Conservation (phyloP, 768 basidiomycete species). For the Mycena rebaudengoi region DNA sequence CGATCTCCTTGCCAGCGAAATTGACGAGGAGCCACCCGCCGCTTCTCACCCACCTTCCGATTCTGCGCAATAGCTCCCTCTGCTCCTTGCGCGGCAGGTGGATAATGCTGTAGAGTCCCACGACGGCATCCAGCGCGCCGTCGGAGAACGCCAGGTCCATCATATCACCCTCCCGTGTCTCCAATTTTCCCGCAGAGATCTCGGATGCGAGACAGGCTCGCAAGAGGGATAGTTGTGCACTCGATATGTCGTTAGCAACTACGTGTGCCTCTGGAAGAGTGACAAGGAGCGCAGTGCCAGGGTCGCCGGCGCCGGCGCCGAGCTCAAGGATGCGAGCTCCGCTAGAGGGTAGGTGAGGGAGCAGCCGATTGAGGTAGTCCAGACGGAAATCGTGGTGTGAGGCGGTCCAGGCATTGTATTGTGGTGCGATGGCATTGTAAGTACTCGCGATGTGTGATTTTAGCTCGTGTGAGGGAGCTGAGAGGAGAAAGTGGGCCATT, state of each 20-base stretch:
- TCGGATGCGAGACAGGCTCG: constrained; percentile 1
- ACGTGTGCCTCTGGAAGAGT: constrained; percentile 5
- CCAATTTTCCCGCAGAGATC: constrained; percentile 7
- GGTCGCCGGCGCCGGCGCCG: constrained; percentile 15
- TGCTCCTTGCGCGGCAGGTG: constrained; percentile 16
- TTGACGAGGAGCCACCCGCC: constrained; percentile 17
- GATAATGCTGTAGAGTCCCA: constrained; percentile 9
- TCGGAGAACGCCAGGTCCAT: constrained; percentile 10
- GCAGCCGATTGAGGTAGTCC: constrained; percentile 9
- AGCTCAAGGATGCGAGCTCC: constrained; percentile 5
- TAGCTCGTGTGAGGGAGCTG: constrained; percentile 10
- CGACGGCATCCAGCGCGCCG: constrained; percentile 6
- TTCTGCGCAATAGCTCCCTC: constrained; percentile 8
- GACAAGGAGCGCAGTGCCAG: constrained; percentile 2
- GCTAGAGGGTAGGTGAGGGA: constrained; percentile 6
- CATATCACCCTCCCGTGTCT: constrained; percentile 13
- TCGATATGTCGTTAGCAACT: constrained; percentile 8
- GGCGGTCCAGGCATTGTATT: constrained; percentile 13
- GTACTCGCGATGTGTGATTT: constrained; percentile 11
- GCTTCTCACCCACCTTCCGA: constrained; percentile 9
- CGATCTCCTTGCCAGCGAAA: constrained; percentile 12
- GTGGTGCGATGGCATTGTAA: constrained; percentile 9
- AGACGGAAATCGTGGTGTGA: constrained; percentile 5
- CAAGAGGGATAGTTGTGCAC: constrained; percentile 9
- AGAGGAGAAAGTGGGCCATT: constrained; percentile 3